phyloP scores from a whole-genome alignment of 805 yeast species.

The Sugiyamaella americana region DNA sequence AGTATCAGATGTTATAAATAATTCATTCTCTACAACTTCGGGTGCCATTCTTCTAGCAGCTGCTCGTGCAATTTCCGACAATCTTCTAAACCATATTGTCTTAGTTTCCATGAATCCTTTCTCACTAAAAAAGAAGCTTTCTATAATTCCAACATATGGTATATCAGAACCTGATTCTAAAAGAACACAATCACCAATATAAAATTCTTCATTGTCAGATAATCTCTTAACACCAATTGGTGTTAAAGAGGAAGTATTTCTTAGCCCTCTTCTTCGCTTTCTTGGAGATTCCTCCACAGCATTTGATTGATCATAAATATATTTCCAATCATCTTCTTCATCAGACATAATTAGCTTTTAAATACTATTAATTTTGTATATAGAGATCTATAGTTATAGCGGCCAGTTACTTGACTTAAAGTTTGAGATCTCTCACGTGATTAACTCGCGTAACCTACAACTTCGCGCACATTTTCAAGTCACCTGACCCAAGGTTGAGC shows the following conservation, averaged over 20 bases:
- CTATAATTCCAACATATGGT: slow-evolving; percentile 15
- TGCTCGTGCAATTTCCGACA: slow-evolving; percentile 6
- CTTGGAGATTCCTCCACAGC: neutral
- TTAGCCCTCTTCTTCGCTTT: slow-evolving; percentile 3
- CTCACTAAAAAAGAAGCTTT: slow-evolving; percentile 9
- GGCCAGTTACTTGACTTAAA: too few relatives aligned
- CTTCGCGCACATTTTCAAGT: too few relatives aligned
- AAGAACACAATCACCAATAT: slow-evolving; percentile 17
- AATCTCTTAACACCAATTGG: slow-evolving; percentile 15
- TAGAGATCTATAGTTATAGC: too few relatives aligned
- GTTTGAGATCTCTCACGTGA: too few relatives aligned
- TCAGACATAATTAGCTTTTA: too few relatives aligned
- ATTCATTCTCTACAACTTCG: neutral
- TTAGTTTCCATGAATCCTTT: slow-evolving; percentile 13
- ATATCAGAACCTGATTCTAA: slow-evolving; percentile 9
- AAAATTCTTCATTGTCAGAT: slow-evolving; percentile 11
- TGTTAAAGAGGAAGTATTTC: slow-evolving; percentile 4
- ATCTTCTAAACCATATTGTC: slow-evolving; percentile 16
- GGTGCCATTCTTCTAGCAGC: slow-evolving; percentile 1
- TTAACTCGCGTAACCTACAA: too few relatives aligned
- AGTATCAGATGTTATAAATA: slow-evolving; percentile 9
- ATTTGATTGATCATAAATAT: slow-evolving; percentile 4
- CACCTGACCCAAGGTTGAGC: too few relatives aligned
- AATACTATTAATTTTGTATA: too few relatives aligned
- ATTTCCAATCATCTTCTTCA: slow-evolving; percentile 8